Evolutionary conservation across 441 rosid species (phyloP).

Genomic region (Rhodomyrtus psidioides): DNA sequence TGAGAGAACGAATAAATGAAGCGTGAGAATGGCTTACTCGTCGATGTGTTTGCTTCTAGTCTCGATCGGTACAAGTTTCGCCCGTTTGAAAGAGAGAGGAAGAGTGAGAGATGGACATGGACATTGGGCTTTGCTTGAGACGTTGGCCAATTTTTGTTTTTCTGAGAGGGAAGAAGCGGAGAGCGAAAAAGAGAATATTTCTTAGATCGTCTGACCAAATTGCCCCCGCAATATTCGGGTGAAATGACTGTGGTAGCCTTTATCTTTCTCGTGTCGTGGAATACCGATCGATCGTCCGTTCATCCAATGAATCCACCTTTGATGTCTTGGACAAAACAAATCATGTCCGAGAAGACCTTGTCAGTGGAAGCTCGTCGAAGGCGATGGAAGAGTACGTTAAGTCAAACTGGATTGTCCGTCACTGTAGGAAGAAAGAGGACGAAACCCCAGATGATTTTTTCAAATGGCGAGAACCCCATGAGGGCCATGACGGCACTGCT

Average conservation of each 20-base stretch:
- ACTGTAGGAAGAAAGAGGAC: background rate
- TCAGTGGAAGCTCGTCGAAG: background rate
- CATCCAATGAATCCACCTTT: fast-evolving
- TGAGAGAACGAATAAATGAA: background rate
- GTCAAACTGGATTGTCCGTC: no score
- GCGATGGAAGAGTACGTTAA: background rate
- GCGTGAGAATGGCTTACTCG: background rate
- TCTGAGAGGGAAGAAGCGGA: background rate
- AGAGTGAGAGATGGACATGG: background rate
- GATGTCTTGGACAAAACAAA: background rate
- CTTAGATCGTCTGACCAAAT: background rate
- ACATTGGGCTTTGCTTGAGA: background rate
- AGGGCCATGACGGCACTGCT: background rate
- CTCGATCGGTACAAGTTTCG: background rate
- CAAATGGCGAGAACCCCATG: background rate
- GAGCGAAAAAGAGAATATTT: background rate
- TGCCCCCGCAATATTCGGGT: background rate
- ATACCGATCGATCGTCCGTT: background rate
- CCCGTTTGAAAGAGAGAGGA: background rate
- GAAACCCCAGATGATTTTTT: background rate
- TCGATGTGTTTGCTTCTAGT: background rate
- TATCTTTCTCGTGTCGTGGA: background rate
- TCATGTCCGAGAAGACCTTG: background rate
- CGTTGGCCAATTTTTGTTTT: background rate
- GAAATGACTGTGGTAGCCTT: background rate